A percentile compares a stretch with the other conserved stretches of the same genome.
phyloP scores from a whole-genome alignment of 2,329 filamentous ascomycete species.

The Fusarium guadeloupense region DNA sequence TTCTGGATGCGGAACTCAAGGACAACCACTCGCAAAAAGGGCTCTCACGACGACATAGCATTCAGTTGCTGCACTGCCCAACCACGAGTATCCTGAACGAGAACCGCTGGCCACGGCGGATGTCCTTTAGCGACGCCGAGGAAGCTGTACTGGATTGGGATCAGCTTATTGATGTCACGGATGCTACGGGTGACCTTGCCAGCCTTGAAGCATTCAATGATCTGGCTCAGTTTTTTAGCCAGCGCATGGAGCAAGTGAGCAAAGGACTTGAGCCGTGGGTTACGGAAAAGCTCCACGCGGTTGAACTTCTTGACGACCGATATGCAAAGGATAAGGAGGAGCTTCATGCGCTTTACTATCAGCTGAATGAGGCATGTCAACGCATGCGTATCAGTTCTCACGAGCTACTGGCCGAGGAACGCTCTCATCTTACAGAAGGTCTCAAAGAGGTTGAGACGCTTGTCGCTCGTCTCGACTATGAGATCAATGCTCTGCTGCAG shows the following conservation, averaged over 20 bases:
- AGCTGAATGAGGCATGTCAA: slow-evolving; percentile 75
- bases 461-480: slow-evolving; percentile 89
- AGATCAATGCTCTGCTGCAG: slow-evolving; percentile 80
- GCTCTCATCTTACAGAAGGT: slow-evolving; percentile 72
- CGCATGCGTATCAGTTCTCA: slow-evolving; percentile 72
- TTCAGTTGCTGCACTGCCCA: slow-evolving; percentile 50
- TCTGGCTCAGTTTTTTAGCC: slow-evolving; percentile 65
- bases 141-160: slow-evolving; percentile 77
- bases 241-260: slow-evolving; percentile 61
- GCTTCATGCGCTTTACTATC: slow-evolving; percentile 73
- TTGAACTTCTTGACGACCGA: slow-evolving; percentile 68
- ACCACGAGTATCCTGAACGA: slow-evolving; percentile 58
- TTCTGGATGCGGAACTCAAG: slow-evolving; percentile 59
- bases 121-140: slow-evolving; percentile 80
- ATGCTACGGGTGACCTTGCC: slow-evolving; percentile 41
- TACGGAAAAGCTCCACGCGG: slow-evolving; percentile 61
- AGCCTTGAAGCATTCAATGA: slow-evolving; percentile 55
- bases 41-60: slow-evolving; percentile 71
- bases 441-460: slow-evolving; percentile 83
- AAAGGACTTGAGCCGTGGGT: slow-evolving; percentile 69
- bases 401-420: slow-evolving; percentile 75
- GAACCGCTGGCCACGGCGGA: slow-evolving; percentile 72
- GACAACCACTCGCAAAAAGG: slow-evolving; percentile 55
- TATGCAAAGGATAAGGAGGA: slow-evolving; percentile 72
- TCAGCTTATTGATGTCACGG: slow-evolving; percentile 57